Base-by-base conservation (phyloP, 2,329 filamentous ascomycete species). In the Plenodomus tracheiphilus region DNA sequence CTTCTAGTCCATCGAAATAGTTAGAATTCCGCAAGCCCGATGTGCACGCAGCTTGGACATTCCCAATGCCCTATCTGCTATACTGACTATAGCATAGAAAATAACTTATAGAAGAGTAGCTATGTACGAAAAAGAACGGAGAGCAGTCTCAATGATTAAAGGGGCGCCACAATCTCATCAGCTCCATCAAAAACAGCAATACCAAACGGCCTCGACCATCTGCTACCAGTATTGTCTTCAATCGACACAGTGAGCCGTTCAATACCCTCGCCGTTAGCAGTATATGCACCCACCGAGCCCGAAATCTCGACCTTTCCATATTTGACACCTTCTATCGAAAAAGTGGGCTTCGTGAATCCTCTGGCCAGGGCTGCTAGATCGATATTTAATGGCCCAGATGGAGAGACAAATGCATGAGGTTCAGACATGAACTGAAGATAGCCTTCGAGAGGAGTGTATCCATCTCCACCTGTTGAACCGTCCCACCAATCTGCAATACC, bases 401-500 rank as follows among this genome's bases (percentile, higher is more conserved):
- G 68, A 2, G 51, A 43, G 1, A 69, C 69, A 28, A 68, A 71
- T 0, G 51, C 56, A 46, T 72, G 69, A 11, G 69, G 63, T 2
- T 71, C 68, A 15, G 68, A 67, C 67, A 71, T 68, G 52, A 69
- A 72, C 50, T 71, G 70, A 6, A 72, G 46, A 39, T 69, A 72
- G 1, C 69, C 68, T 42, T 72, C 69, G 4, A 72, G 56, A 2
- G 61, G 42, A 18, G 65, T 69, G 30, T 66, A 71, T 0, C 68
- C 69, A 2, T 59, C 62, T 1, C 68, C 68, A 4, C 65, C 65
- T 2, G 65, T 71, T 2, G 60, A 64, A 1, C 66, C 67, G 38
- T 68, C 68, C 68, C 68, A 71, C 69, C 69, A 71, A 47, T 71
- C 69, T 2, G 68, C 68, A 28, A 72, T 65, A 15, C 69, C 69